Evolutionary conservation across 2,329 filamentous ascomycete species (phyloP).

Genomic region (Ophiocordyceps camponoti-saundersi): DNA sequence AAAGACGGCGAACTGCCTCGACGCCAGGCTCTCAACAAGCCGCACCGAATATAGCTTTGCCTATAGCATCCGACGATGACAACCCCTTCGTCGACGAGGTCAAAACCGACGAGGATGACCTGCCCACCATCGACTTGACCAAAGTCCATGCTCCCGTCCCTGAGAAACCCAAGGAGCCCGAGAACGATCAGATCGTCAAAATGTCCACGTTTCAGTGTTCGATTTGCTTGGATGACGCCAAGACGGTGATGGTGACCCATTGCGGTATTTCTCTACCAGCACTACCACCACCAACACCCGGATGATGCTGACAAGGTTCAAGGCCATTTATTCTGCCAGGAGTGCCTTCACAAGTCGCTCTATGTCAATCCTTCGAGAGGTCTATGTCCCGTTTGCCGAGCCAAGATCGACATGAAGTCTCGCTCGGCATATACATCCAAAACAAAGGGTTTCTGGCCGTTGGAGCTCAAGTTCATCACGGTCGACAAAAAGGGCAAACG

Average conservation of each 20-base stretch:
- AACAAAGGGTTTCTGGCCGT: constrained; percentile 36
- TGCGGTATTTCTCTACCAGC: constrained; percentile 36
- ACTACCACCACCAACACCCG: not conserved
- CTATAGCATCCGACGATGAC: constrained; percentile 8
- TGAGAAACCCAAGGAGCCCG: constrained; percentile 23
- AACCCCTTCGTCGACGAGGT: constrained; percentile 11
- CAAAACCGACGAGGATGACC: constrained; percentile 6
- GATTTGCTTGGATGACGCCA: constrained; percentile 49
- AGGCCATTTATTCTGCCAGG: constrained; percentile 50
- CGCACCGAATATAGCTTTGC: not conserved
- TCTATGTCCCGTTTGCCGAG: constrained; percentile 46
- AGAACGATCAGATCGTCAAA: constrained; percentile 31
- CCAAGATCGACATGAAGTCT: constrained; percentile 34
- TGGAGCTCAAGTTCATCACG: constrained; percentile 47
- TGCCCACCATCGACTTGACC: constrained; percentile 17
- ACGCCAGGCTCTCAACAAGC: not conserved
- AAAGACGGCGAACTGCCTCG: constrained; percentile 8
- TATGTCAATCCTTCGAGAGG: constrained; percentile 37
- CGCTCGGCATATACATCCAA: constrained; percentile 23
- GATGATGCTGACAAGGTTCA: not conserved
- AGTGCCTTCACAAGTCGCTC: constrained; percentile 44
- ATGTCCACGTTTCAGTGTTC: constrained; percentile 44
- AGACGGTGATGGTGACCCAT: constrained; percentile 42
- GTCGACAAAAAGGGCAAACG: constrained; percentile 31
- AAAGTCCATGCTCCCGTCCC: constrained; percentile 24